A percentile compares a stretch with the other conserved stretches of the same genome.
phyloP scores from a whole-genome alignment of 2,329 filamentous ascomycete species.

The Aspergillus transmontanensis region DNA sequence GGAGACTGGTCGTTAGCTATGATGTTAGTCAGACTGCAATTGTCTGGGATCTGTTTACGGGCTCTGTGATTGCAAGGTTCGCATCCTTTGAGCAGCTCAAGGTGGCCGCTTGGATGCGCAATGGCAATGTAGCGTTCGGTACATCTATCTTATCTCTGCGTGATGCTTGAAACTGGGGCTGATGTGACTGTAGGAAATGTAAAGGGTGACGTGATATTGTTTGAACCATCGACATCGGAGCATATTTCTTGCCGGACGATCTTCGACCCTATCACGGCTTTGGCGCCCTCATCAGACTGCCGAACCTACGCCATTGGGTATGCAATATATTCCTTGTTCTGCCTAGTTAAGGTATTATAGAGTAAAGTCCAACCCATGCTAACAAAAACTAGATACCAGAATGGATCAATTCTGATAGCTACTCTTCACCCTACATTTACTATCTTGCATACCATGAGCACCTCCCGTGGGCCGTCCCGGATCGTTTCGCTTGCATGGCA shows the following conservation, averaged over 20 bases:
- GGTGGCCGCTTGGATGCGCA: slow-evolving; percentile 91
- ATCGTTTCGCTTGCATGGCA: slow-evolving; percentile 92
- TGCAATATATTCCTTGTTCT: slow-evolving; percentile 27
- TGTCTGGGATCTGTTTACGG: slow-evolving; percentile 94
- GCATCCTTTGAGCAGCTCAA: slow-evolving; percentile 84
- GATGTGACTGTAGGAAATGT: slow-evolving; percentile 67
- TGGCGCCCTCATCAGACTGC: slow-evolving; percentile 87
- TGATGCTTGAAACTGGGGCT: not conserved
- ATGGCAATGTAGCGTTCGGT: slow-evolving; percentile 97
- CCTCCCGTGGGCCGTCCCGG: slow-evolving; percentile 78
- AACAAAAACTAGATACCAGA: slow-evolving; percentile 72
- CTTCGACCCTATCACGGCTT: slow-evolving; percentile 90
- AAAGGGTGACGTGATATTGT: slow-evolving; percentile 90
- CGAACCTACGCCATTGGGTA: slow-evolving; percentile 96
- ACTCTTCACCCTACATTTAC: slow-evolving; percentile 89
- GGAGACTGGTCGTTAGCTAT: slow-evolving; percentile 87
- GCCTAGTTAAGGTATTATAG: not conserved
- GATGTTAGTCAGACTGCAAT: slow-evolving; percentile 89
- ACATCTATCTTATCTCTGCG: slow-evolving; percentile 35
- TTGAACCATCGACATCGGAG: slow-evolving; percentile 90
- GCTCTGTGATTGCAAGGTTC: slow-evolving; percentile 88
- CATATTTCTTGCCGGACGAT: slow-evolving; percentile 90
- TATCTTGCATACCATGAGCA: slow-evolving; percentile 89
- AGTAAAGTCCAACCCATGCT: slow-evolving; percentile 8
- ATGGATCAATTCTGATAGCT: slow-evolving; percentile 89